Evolutionary conservation across 345 rosid genomes (phyloP).

Genomic region (Rhodomyrtus tomentosa): DNA sequence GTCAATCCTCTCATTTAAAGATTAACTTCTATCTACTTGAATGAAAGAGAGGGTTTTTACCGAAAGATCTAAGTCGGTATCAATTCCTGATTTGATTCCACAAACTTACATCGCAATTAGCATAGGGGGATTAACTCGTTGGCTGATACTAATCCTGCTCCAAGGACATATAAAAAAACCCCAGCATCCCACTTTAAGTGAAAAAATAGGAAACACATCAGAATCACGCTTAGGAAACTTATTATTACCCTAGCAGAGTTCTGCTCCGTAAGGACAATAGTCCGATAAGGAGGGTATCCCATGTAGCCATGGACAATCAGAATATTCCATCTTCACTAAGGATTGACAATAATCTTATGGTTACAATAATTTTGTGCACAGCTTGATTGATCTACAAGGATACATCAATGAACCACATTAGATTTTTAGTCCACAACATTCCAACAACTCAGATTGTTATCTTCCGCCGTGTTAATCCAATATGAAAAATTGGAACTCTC

Average conservation of each 20-base stretch:
- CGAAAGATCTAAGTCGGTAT: background rate
- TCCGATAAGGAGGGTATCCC: background rate
- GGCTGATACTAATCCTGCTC: background rate
- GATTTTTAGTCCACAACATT: conserved; percentile 23
- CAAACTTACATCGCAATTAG: background rate
- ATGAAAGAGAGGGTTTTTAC: background rate
- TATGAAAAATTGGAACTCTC: background rate
- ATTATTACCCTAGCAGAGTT: background rate
- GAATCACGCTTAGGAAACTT: background rate
- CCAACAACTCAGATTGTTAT: conserved; percentile 62
- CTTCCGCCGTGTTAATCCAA: background rate
- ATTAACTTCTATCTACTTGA: background rate
- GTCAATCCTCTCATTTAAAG: background rate
- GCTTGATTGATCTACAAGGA: background rate
- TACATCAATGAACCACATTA: background rate
- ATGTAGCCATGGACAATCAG: background rate
- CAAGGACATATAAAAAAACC: background rate
- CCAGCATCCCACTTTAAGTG: background rate
- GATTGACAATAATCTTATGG: background rate
- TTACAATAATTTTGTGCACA: conserved; percentile 9
- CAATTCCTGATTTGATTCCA: background rate
- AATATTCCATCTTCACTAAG: background rate
- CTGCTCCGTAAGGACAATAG: background rate
- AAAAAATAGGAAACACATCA: background rate
- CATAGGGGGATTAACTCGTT: background rate